Conservation (phyloP, 1,284 basidiomycete species). For the Takashimella tepidaria region DNA sequence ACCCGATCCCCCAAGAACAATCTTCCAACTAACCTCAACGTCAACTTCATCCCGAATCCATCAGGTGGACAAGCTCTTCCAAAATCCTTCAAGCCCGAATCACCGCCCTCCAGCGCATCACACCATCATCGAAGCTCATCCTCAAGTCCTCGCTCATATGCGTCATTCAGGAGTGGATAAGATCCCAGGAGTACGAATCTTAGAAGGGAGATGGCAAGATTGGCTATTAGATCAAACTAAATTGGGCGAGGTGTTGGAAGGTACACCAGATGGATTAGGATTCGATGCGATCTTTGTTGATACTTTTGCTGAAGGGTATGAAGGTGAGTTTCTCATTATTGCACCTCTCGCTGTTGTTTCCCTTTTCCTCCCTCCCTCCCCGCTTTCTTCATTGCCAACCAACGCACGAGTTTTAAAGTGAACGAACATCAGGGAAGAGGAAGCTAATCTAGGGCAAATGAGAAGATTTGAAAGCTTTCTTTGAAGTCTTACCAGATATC, state of each 20-base stretch:
- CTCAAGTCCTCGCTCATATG: conserved; percentile 80
- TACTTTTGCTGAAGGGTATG: conserved; percentile 86
- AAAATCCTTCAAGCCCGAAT: conserved; percentile 45
- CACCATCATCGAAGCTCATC: conserved; percentile 92
- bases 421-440: too few species aligned
- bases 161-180: conserved; percentile 66
- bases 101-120: conserved; percentile 59
- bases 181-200: conserved; percentile 67
- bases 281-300: conserved; percentile 95
- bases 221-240: conserved; percentile 53
- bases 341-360: too few species aligned
- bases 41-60: too few species aligned
- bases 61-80: conserved; percentile 78
- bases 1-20: too few species aligned
- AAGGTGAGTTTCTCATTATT: too few species aligned
- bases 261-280: conserved; percentile 47
- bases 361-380: too few species aligned
- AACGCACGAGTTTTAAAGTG: too few species aligned
- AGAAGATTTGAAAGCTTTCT: conserved; percentile 76
- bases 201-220: conserved; percentile 93
- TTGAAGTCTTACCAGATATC: conserved; percentile 73
- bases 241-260: conserved; percentile 38
- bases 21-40: background rate
- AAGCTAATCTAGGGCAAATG: too few species aligned
- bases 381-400: too few species aligned